These are phyloP conservation scores for Solanum chaucha DNA, from an alignment of 257 asterid species.

Conservation along the genomic window DNA sequence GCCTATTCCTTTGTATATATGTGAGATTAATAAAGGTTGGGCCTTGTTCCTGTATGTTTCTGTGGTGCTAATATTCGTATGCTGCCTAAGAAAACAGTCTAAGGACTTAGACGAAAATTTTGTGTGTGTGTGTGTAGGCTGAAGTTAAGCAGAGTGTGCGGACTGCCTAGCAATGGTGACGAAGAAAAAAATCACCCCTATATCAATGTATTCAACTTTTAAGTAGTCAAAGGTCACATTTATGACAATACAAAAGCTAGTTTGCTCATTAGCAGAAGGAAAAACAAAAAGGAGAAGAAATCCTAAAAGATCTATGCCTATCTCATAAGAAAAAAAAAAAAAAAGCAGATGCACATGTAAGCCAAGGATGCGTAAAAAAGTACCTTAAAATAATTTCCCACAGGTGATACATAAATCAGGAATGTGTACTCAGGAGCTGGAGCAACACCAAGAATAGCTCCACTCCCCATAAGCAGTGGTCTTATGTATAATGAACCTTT, in stretches of 20 bases:
- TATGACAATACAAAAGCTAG: not conserved
- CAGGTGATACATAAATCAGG: conserved; percentile 85
- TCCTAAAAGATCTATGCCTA: not conserved
- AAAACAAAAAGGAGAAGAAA: not conserved
- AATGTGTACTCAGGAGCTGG: conserved; percentile 98
- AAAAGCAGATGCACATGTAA: not conserved
- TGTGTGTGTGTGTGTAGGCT: not conserved
- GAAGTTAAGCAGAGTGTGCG: not conserved
- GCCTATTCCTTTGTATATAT: not conserved
- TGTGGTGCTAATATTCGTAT: not conserved
- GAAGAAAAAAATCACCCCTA: not conserved
- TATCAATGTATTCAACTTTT: not conserved
- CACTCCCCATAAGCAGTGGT: conserved; percentile 97
- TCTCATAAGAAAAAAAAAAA: not conserved
- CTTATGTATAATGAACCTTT: conserved; percentile 88
- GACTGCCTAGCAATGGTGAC: not conserved
- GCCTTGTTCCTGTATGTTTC: not conserved
- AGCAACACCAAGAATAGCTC: conserved; percentile 94
- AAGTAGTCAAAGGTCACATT: not conserved
- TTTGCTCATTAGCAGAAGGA: not conserved
- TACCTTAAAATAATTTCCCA: conserved; percentile 97
- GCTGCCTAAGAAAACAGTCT: not conserved
- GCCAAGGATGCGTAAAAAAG: not conserved
- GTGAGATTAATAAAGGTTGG: not conserved
- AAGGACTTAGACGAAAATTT: not conserved